These are phyloP conservation scores for Cubamyces lactineus DNA, from an alignment of 768 basidiomycete species.

Conservation along the genomic window DNA sequence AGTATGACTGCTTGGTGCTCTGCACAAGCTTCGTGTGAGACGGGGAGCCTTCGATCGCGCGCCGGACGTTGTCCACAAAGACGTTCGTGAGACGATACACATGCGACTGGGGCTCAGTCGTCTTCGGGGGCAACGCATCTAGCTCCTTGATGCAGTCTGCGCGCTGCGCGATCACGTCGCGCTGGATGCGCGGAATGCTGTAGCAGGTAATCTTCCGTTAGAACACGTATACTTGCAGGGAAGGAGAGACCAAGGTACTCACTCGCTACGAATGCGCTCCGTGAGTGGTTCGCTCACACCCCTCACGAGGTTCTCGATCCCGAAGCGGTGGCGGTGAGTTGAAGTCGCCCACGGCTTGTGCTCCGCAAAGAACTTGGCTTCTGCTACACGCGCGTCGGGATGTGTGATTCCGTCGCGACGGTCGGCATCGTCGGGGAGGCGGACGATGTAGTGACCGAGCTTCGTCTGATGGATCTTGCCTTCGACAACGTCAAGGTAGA, in stretches of 20 bases:
- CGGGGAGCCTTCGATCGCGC: slow-evolving; percentile 20
- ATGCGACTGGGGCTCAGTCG: slow-evolving; percentile 23
- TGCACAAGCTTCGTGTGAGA: slow-evolving; percentile 42
- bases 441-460: slow-evolving; percentile 60
- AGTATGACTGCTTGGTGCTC: slow-evolving; percentile 38
- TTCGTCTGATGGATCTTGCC: slow-evolving; percentile 47
- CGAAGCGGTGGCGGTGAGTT: slow-evolving; percentile 52
- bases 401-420: slow-evolving; percentile 45
- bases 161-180: slow-evolving; percentile 15
- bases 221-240: no score
- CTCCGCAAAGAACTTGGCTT: slow-evolving; percentile 48
- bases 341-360: slow-evolving; percentile 56
- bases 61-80: slow-evolving; percentile 16
- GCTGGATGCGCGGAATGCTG: no score
- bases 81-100: slow-evolving; percentile 23
- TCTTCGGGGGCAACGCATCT: slow-evolving; percentile 15
- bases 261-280: slow-evolving; percentile 9
- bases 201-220: no score
- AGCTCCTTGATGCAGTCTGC: slow-evolving; percentile 14
- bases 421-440: slow-evolving; percentile 62
- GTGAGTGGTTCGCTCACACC: slow-evolving; percentile 56
- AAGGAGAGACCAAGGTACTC: neutral
- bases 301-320: slow-evolving; percentile 53
- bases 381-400: slow-evolving; percentile 41
- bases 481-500: slow-evolving; percentile 57